Evolutionary conservation across 192 early-diverging fungal species (phyloP), one percentile per base, ranked within the genome.

Genomic region (Phycomyces nitens): DNA sequence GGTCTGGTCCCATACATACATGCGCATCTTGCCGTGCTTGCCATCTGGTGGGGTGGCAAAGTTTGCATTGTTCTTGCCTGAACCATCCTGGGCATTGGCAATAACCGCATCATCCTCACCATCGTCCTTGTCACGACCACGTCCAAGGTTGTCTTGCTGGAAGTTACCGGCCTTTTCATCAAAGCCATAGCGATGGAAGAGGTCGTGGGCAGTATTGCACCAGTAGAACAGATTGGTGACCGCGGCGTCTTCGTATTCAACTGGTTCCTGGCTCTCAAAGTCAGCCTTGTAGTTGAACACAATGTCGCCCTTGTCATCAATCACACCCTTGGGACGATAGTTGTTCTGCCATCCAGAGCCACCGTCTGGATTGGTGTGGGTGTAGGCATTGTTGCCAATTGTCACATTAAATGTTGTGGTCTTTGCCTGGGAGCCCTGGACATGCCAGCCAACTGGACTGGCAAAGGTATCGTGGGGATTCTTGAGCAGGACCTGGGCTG

Each of bases 31-130:
- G 27, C 88, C 88, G 58, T 84, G 82, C 72, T 92, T 84, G 58
- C 95, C 95, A 80, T 97, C 95, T 0, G 92, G 93, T 20, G 94
- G 94, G 26, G 96, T 95, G 9, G 92, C 92, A 84, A 98, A 98
- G 71, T 95, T 94, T 60, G 95, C 95, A 80, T 95, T 95, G 72
- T 94, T 91, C 60, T 82, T 86, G 50, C 94, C 96, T 40, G 87
- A 87, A 6, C 92, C 91, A 76, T 96, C 93, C 73, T 98, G 96
- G 10, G 90, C 93, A 71, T 91, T 90, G 23, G 93, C 94, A 68
- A 95, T 87, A 3, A 98, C 92, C n/a, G 86, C 82, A 78, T 96
- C 96, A 39, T 78, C 77, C 12, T 56, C 68, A 6, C 68, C 68
- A 12, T 69, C 55, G 14, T 50, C 61, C 1, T 51, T 47, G 5